These are phyloP conservation scores for Tripterygium wilfordii DNA, from an alignment of 177 flowering plant genomes.

Conservation along the genomic window DNA sequence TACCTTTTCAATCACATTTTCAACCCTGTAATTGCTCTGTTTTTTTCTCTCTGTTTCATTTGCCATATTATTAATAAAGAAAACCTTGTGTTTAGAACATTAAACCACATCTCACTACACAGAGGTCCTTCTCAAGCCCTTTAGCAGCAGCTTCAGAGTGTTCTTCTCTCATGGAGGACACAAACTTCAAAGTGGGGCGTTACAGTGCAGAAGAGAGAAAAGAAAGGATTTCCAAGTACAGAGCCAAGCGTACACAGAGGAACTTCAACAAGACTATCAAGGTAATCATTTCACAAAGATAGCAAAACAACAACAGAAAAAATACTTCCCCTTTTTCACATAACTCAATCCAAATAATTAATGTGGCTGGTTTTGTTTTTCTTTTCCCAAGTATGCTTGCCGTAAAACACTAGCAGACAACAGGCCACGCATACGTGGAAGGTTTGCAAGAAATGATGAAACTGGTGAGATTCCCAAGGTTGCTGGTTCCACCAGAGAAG, in stretches of 20 bases:
- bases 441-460: constrained; percentile 88
- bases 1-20: background rate
- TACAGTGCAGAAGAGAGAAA: constrained; percentile 80
- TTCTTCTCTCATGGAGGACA: constrained; percentile 41
- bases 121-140: constrained; percentile 32
- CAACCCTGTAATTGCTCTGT: background rate
- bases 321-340: no score
- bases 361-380: background rate
- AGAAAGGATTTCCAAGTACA: constrained; percentile 74
- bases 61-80: background rate
- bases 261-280: constrained; percentile 88
- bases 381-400: constrained; percentile 65
- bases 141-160: constrained; percentile 24
- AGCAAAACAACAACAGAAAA: no score
- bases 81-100: constrained; percentile 14
- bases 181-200: constrained; percentile 49
- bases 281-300: no score
- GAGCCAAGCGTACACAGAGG: constrained; percentile 73
- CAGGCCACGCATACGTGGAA: constrained; percentile 90
- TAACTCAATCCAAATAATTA: background rate
- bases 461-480: constrained; percentile 48
- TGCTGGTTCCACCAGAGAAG: constrained; percentile 30
- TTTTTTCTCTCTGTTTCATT: background rate
- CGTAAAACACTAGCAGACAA: constrained; percentile 93
- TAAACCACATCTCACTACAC: constrained; percentile 12